Evolutionary conservation across 805 yeast species (phyloP), one percentile per base, ranked within the genome.

Genomic region (Saccharomycopsis sp.): DNA sequence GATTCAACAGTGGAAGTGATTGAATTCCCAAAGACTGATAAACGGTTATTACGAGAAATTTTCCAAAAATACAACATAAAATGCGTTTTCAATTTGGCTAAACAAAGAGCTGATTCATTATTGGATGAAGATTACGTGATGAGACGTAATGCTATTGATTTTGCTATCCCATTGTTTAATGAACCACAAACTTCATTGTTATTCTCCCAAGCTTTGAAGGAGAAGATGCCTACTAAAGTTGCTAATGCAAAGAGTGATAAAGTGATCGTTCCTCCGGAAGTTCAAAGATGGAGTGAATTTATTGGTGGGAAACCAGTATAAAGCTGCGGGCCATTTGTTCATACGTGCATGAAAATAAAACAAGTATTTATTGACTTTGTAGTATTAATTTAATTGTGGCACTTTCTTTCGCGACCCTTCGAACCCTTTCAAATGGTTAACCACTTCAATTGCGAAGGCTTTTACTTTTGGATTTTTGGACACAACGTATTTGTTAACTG

Each of bases 91-190:
- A 93, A 93, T 69, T 75, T 93, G 59, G 97, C 98, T 44, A 73
- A 73, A 56, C 83, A 85, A 35, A 79, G 96, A 62, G 99, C 97
- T 36, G 94, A 85, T 58, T 68, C 75, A 53, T 72, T 86, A 53
- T 65, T 77, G 53, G 97, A 93, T 60, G 82, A 84, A 65, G 97
- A 93, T 67, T 93, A 93, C 65, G 81, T 90, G 47, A 93, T 93
- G 98, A 83, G 99, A 73, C 83, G 99, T 72, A 93, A 93, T 64
- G 97, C 99, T 39, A 94, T 93, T 68, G 99, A 93, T 65, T 93
- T 93, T 63, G 97, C 85, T 50, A 82, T 90, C 59, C 96, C 98
- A 35, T 72, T 93, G 61, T 90, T 93, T 72, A 93, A 90, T 62
- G 99, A 93, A 70, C 96, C 97, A 53, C 80, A 87, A 62, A 94